Conservation (phyloP, 2,329 filamentous ascomycete species). For the Pezizomycotina sp. region DNA sequence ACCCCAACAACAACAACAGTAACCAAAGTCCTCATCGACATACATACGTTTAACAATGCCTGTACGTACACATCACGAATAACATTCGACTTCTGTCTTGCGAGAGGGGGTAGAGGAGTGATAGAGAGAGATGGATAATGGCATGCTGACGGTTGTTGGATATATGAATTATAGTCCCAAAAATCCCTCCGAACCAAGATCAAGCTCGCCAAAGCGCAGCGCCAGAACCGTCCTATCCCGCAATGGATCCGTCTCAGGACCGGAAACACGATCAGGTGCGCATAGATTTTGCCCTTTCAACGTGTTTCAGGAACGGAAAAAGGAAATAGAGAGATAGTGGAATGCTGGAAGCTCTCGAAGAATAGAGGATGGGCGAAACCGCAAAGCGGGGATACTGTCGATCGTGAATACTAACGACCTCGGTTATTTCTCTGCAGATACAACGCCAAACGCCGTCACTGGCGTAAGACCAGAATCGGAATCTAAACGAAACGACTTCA, state of each 20-base stretch:
- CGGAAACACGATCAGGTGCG: conserved; percentile 98
- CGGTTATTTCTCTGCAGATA: conserved; percentile 46
- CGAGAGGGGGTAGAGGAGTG: no score
- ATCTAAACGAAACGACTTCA: conserved; percentile 57
- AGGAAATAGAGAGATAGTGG: conserved; percentile 9
- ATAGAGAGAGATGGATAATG: no score
- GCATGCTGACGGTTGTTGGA: no score
- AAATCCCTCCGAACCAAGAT: conserved; percentile 99
- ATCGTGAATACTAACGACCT: conserved; percentile 8
- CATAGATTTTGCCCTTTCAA: conserved; percentile 8
- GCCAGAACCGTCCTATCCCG: conserved; percentile 99
- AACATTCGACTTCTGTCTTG: no score
- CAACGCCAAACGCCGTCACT: conserved; percentile 99
- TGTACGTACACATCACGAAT: no score
- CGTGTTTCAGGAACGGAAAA: conserved; percentile 13
- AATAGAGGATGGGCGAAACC: conserved; percentile 2
- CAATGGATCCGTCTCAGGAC: conserved; percentile 99
- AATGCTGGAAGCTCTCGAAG: conserved; percentile 1
- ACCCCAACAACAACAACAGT: no score
- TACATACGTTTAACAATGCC: no score
- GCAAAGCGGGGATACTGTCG: conserved; percentile 19
- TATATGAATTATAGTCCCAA: conserved; percentile 83
- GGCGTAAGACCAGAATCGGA: conserved; percentile 98
- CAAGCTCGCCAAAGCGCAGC: conserved; percentile 99
- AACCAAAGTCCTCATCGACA: no score